These are phyloP conservation scores for Alternaria sp. DNA, from an alignment of 2,329 filamentous ascomycete species.

Conservation along the genomic window DNA sequence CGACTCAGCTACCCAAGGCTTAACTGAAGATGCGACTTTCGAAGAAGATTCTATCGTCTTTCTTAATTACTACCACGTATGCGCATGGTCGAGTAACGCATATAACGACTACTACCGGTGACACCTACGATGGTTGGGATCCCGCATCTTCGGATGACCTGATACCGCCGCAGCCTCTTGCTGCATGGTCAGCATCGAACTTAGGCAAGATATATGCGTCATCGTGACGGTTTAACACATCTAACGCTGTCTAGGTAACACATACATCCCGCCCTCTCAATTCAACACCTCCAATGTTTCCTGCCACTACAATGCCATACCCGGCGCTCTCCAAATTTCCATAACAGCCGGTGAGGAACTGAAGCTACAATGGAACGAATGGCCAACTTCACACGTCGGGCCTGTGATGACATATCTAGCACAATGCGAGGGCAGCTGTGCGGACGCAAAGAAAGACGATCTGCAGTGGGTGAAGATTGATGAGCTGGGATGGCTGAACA, in stretches of 20 bases:
- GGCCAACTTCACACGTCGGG: constrained; percentile 38
- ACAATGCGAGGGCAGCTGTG: constrained; percentile 30
- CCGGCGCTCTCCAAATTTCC: constrained; percentile 55
- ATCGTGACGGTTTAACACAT: no score
- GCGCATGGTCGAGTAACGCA: not conserved
- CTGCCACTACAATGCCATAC: not conserved
- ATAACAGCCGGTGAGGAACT: constrained; percentile 66
- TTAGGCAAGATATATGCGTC: not conserved
- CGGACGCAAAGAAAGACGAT: constrained; percentile 29
- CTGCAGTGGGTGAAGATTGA: constrained; percentile 48
- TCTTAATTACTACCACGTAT: not conserved
- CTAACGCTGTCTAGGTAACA: not conserved
- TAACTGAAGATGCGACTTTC: not conserved
- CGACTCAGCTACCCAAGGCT: no score
- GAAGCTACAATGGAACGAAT: constrained; percentile 61
- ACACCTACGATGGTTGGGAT: not conserved
- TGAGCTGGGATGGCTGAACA: constrained; percentile 37
- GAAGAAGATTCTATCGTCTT: not conserved
- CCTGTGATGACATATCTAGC: constrained; percentile 48
- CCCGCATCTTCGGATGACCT: not conserved
- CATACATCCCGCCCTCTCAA: not conserved
- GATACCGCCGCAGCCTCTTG: not conserved
- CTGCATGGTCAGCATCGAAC: not conserved
- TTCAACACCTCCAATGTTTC: not conserved
- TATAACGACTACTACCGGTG: not conserved